Base-by-base conservation (phyloP, 441 rosid genomes). In the Erodium moschatum region DNA sequence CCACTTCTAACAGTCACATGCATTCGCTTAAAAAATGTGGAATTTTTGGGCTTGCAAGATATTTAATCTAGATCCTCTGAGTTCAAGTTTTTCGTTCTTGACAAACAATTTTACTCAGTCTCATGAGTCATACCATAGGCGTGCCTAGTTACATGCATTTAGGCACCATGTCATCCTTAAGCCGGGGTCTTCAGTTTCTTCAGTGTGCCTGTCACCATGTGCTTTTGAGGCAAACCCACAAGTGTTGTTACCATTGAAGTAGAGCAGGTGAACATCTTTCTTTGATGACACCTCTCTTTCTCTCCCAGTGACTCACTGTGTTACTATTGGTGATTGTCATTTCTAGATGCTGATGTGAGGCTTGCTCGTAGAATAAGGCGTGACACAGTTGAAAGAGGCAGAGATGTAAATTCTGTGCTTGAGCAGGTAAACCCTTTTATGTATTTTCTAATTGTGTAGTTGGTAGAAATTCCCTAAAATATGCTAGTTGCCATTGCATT, bases 361-460 rank as follows among this genome's bases (percentile, higher is more conserved):
- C 95, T 92, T 81, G 92, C 96, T 80, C 91, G 96, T 21, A 85
- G 97, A 84, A 89, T 92, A 78, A 83, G 88, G 66, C 90, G 96
- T 76, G 97, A 89, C 76, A 92, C 88, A 0, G 88, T 88, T 77
- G 87, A 88, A 81, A 87, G 96, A 86, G 95, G 96, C 67, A 81
- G 97, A 79, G 97, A 89, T 74, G 74, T 91, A 71, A 75, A 82
- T 75, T 86, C 97, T 75, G 96, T 91, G 69, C 97, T 91, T 78
- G 96, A 88, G 79, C 94, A 88, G 90, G 96, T 83, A 72, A 80
- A 56, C 6, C 27, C 8, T 18, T 56, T 21, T 56, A n/a, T 52
- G 8, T n/a, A 52, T 15, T 52, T 52, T 52, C 60, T 16, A 52
- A 52, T 52, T 52, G 20, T 3, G 20, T 52, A 16, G 18, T 52